A percentile compares a stretch with the other conserved stretches of the same genome.
Evolutionary conservation across 73 alveolate species (phyloP).

Genomic region (Blepharisma japonicum): DNA sequence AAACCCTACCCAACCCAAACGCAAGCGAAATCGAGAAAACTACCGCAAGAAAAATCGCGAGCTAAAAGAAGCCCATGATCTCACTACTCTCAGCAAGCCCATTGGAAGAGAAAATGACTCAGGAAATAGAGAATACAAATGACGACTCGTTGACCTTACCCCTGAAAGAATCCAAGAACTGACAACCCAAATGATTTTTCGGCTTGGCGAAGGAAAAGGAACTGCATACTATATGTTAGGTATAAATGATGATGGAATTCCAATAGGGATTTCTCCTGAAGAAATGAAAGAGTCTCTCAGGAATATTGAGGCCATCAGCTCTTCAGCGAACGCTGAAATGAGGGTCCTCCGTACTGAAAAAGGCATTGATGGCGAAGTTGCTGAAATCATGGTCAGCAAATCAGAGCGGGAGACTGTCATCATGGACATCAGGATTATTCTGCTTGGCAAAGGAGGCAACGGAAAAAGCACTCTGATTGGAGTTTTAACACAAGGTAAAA

Average conservation of each 20-base stretch:
- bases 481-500: conserved; percentile 73
- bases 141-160: conserved; percentile 74
- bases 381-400: conserved; percentile 81
- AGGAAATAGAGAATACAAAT: conserved; percentile 93
- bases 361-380: conserved; percentile 80
- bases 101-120: conserved; percentile 76
- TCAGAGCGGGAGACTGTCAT: conserved; percentile 69
- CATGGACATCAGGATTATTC: conserved; percentile 72
- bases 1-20: conserved; percentile 2
- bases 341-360: conserved; percentile 51
- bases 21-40: background rate
- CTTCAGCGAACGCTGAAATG: conserved; percentile 65
- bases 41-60: background rate
- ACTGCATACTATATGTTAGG: conserved; percentile 91
- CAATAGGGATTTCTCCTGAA: conserved; percentile 80
- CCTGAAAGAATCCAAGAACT: conserved; percentile 70
- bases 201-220: conserved; percentile 88
- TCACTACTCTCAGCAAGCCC: conserved; percentile 22
- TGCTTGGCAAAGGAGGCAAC: conserved; percentile 89
- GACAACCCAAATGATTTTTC: conserved; percentile 88
- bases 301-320: conserved; percentile 79
- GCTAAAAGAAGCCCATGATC: background rate
- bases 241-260: conserved; percentile 93
- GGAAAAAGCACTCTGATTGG: conserved; percentile 84
- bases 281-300: conserved; percentile 86